phyloP scores from a whole-genome alignment of 2,329 filamentous ascomycete species.

The Fusarium armeniacum region DNA sequence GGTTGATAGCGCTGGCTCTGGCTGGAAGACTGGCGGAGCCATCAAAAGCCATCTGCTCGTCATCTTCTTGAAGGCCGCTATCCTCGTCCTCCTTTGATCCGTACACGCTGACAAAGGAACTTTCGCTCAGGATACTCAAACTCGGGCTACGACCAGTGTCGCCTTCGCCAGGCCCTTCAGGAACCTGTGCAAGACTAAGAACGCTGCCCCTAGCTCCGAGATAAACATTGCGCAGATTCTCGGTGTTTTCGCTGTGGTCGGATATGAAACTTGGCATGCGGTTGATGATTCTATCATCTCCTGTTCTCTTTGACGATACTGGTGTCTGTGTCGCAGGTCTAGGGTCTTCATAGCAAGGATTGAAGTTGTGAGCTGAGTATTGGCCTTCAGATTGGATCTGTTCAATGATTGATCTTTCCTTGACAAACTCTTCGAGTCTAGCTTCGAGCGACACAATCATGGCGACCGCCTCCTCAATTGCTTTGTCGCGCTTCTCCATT shows the following conservation, averaged over 20 bases:
- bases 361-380: constrained; percentile 53
- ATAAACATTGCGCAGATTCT: constrained; percentile 73
- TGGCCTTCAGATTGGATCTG: constrained; percentile 62
- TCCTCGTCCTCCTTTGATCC: constrained; percentile 59
- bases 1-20: constrained; percentile 37
- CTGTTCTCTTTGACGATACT: constrained; percentile 43
- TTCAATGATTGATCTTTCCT: constrained; percentile 67
- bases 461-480: constrained; percentile 77
- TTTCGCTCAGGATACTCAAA: constrained; percentile 75
- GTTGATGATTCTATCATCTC: constrained; percentile 59
- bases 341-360: constrained; percentile 48
- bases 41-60: constrained; percentile 53
- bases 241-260: constrained; percentile 70
- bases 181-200: constrained; percentile 64
- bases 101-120: constrained; percentile 76
- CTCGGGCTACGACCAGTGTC: constrained; percentile 64
- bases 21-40: constrained; percentile 42
- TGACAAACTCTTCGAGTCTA: constrained; percentile 66
- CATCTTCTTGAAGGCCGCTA: constrained; percentile 46
- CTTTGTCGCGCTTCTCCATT: constrained; percentile 77
- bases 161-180: constrained; percentile 55
- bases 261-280: constrained; percentile 77
- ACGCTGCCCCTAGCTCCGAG: constrained; percentile 65
- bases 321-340: constrained; percentile 35
- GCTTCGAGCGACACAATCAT: constrained; percentile 77